A percentile compares a stretch with the other conserved stretches of the same genome.
Evolutionary conservation across 176 grass and related monocot genomes (phyloP).

Genomic region (Hsuehochloa calcarea): DNA sequence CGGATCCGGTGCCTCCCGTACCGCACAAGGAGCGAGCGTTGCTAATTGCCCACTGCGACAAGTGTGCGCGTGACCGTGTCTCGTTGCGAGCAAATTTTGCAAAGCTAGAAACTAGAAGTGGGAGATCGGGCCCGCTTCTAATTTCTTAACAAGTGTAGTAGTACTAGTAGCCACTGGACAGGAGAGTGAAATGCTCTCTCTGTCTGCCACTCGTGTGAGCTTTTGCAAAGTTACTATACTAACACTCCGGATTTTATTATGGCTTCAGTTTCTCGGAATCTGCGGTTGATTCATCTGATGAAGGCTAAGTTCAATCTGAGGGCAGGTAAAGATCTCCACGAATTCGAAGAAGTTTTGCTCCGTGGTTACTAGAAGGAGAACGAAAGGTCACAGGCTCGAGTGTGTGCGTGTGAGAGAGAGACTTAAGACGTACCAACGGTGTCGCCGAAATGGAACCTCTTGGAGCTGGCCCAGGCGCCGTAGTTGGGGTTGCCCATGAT

Average conservation of each 20-base stretch:
- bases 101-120: not conserved
- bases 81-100: not conserved
- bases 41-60: not conserved
- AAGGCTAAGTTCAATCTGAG: not conserved
- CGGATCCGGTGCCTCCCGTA: not conserved
- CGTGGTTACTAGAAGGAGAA: not conserved
- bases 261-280: not conserved
- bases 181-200: not conserved
- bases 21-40: not conserved
- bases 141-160: too few relatives aligned
- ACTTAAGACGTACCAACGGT: conserved; percentile 9
- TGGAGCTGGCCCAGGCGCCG: conserved; percentile 34
- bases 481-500: conserved; percentile 55
- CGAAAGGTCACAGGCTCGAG: not conserved
- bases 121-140: not conserved
- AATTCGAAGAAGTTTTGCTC: not conserved
- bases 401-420: not conserved
- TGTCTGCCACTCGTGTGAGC: not conserved
- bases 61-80: not conserved
- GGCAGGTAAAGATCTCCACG: not conserved
- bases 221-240: not conserved
- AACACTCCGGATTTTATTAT: not conserved
- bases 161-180: not conserved
- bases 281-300: not conserved
- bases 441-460: conserved; percentile 29